phyloP scores from a whole-genome alignment of 371 early-diverging fungal species.

The Rhizomucor pusillus region DNA sequence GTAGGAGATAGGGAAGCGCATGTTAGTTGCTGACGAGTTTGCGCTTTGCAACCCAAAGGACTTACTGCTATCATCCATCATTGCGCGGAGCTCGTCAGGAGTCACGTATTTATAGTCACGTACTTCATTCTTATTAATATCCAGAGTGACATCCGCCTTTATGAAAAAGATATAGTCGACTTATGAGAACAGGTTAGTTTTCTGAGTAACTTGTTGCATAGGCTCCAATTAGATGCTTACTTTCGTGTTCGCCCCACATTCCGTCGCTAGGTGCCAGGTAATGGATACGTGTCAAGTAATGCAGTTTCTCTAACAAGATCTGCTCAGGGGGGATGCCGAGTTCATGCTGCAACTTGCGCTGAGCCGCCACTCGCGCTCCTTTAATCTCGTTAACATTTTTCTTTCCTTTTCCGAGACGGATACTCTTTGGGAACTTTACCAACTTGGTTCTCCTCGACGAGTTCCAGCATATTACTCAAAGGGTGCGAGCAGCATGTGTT shows the following conservation, averaged over 20 bases:
- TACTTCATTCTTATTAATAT: constrained; percentile 83
- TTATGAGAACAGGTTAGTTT: too few species aligned
- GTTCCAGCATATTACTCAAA: constrained; percentile 77
- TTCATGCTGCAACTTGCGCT: constrained; percentile 94
- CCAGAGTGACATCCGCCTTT: constrained; percentile 64
- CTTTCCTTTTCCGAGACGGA: background rate
- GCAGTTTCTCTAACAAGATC: constrained; percentile 80
- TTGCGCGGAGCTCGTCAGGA: constrained; percentile 66
- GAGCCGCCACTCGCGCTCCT: constrained; percentile 41
- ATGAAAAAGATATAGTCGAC: constrained; percentile 90
- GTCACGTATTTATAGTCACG: constrained; percentile 71
- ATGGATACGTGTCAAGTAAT: constrained; percentile 91
- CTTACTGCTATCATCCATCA: constrained; percentile 64
- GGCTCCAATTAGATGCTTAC: constrained; percentile 51
- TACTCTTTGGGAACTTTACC: constrained; percentile 32
- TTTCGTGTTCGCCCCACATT: constrained; percentile 97
- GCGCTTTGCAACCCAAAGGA: background rate
- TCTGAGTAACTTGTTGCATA: background rate
- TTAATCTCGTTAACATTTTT: background rate
- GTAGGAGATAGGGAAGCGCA: too few species aligned
- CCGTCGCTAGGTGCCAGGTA: constrained; percentile 92
- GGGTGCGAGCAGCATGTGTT: constrained; percentile 99
- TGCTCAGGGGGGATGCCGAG: constrained; percentile 83
- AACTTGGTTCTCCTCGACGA: constrained; percentile 77
- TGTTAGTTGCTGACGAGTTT: too few species aligned